These are phyloP conservation scores for Xylaria sp. DNA, from an alignment of 2,329 filamentous ascomycete genomes.

Conservation along the genomic window DNA sequence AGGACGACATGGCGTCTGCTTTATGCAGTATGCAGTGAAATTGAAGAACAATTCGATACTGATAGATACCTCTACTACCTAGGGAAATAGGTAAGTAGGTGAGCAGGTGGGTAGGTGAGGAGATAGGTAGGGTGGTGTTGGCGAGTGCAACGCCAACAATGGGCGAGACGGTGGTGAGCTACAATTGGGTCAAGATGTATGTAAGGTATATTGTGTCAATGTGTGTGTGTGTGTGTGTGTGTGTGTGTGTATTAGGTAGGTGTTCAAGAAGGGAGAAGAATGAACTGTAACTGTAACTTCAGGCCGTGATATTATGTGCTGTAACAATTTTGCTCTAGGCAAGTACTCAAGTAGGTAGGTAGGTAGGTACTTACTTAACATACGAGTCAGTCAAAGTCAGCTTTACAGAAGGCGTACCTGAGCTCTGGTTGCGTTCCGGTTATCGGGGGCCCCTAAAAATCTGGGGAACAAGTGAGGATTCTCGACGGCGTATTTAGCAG, in stretches of 20 bases:
- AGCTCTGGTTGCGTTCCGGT: conserved; percentile 41
- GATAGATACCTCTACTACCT: background rate
- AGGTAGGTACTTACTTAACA: too few relatives aligned
- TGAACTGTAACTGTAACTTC: background rate
- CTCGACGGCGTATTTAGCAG: conserved; percentile 28
- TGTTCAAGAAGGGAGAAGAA: conserved; percentile 8
- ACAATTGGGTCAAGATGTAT: conserved; percentile 5
- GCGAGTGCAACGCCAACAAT: conserved; percentile 6
- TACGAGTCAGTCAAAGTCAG: background rate
- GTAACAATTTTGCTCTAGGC: conserved; percentile 7
- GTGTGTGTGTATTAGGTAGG: background rate
- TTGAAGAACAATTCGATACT: background rate
- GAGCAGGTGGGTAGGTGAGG: background rate
- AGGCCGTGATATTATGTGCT: background rate
- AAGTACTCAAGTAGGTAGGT: background rate
- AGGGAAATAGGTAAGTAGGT: background rate
- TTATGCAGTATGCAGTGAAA: conserved; percentile 1
- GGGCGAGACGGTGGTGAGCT: conserved; percentile 7
- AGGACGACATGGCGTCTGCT: conserved; percentile 39
- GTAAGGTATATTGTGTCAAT: background rate
- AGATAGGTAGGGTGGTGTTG: background rate
- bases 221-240: background rate
- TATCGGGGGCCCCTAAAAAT: conserved; percentile 44
- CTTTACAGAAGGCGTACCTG: background rate
- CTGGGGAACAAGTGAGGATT: conserved; percentile 41